Evolutionary conservation across 2,329 filamentous ascomycete species (phyloP), one percentile per base, ranked within the genome.

Genomic region (Epichloe sibirici): DNA sequence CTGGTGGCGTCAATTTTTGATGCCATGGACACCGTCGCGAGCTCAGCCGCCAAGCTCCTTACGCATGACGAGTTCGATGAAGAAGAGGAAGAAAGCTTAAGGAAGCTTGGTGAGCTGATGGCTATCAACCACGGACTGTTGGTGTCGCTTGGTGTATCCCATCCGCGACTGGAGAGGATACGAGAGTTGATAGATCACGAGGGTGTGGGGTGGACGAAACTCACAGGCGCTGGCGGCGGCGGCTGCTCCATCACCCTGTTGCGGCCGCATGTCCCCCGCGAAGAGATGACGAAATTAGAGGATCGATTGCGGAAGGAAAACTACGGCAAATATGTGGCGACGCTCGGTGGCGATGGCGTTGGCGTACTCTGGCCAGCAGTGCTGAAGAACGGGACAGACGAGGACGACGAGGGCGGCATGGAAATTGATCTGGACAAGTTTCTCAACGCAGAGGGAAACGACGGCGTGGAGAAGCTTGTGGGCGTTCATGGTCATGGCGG

Each of bases 351-450:
- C 40, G 88, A 96, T 62, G 93, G 93, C 12, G 88, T 98, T 1
- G 93, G 93, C 39, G 89, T 98, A 2, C 77, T 98, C 4, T 95
- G 88, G 82, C 93, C 93, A 1, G 93, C 93, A 0, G 85, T 96
- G 0, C 73, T 96, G 28, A 88, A 88, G 65, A 95, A 94, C 55
- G 88, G 86, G 5, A 81, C 79, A n/a, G 82, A 85, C 39, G 85
- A 88, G 61, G 85, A 89, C 58, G 75, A 80, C 0, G 81, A 88
- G 57, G 88, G 88, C 37, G 89, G 89, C 25, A 88, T 93, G 72
- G 90, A 96, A 69, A 97, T 98, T 62, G 88, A 95, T 61, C 77
- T 91, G 62, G 89, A 96, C 54, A 76, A 75, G 54, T 82, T 98
- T 65, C 75, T 97, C 51, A 87, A 83, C 52, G 93, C 89, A 0